phyloP scores from a whole-genome alignment of 1,284 basidiomycete genomes.

The Ceratobasidium sp. region DNA sequence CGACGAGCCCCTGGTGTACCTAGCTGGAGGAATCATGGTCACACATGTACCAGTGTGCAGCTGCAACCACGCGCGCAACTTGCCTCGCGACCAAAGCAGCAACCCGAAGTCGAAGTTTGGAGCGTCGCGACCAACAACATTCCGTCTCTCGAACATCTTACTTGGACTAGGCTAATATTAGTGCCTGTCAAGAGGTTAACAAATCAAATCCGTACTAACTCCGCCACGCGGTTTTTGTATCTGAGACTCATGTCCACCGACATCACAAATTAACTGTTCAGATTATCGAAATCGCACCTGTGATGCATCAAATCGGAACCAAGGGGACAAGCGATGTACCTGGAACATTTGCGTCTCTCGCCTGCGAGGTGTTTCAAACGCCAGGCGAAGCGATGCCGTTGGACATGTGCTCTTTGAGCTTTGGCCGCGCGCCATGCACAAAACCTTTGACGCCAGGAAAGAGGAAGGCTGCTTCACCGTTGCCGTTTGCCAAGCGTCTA shows the following conservation, averaged over 20 bases:
- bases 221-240: constrained; percentile 1
- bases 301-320: constrained; percentile 6
- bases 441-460: no score
- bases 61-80: neutral
- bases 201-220: neutral
- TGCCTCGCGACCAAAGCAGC: constrained; percentile 3
- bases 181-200: neutral
- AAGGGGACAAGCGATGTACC: neutral
- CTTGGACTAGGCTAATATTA: neutral
- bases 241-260: neutral
- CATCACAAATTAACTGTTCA: neutral
- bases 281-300: neutral
- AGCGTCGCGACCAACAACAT: neutral
- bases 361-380: neutral
- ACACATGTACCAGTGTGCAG: neutral
- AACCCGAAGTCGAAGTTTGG: constrained; percentile 35
- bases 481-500: neutral
- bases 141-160: neutral
- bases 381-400: neutral
- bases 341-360: neutral
- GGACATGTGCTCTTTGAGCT: no score
- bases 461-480: no score
- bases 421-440: no score
- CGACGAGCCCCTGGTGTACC: neutral
- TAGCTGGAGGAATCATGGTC: neutral